Percentiles rank a stretch among this genome's conserved stretches.
These are phyloP conservation scores for Paramecium pentaurelia DNA, from an alignment of 73 alveolate species.

Conservation along the genomic window DNA sequence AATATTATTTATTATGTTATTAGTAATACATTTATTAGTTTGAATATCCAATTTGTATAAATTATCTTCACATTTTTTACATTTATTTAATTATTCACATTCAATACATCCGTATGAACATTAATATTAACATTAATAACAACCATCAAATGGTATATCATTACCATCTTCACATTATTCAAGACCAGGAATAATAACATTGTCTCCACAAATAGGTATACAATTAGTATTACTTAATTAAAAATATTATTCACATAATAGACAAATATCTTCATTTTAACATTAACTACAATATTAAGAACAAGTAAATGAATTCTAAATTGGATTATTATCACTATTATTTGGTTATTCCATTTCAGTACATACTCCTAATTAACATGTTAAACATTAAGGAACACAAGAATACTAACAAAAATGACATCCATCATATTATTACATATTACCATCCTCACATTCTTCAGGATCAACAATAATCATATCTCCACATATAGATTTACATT, in stretches of 20 bases:
- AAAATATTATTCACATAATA: neutral
- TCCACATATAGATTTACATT: neutral
- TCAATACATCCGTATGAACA: neutral
- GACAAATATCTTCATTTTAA: neutral
- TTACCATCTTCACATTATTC: neutral
- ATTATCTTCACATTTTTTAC: no score
- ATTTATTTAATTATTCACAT: neutral
- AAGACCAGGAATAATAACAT: neutral
- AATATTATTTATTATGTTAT: no score
- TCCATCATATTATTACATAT: neutral
- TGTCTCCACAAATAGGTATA: neutral
- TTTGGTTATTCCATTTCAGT: neutral
- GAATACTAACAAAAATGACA: neutral
- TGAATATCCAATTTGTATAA: no score
- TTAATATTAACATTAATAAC: neutral
- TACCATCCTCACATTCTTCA: neutral
- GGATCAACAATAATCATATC: neutral
- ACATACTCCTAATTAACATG: neutral
- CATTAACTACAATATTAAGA: no score
- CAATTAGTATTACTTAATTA: neutral
- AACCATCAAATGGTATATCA: neutral
- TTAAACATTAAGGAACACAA: neutral
- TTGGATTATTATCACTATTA: no score
- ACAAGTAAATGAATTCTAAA: no score
- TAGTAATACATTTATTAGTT: no score